Conservation (phyloP, 768 basidiomycete species). For the Boletus rufocinnamomeus region DNA sequence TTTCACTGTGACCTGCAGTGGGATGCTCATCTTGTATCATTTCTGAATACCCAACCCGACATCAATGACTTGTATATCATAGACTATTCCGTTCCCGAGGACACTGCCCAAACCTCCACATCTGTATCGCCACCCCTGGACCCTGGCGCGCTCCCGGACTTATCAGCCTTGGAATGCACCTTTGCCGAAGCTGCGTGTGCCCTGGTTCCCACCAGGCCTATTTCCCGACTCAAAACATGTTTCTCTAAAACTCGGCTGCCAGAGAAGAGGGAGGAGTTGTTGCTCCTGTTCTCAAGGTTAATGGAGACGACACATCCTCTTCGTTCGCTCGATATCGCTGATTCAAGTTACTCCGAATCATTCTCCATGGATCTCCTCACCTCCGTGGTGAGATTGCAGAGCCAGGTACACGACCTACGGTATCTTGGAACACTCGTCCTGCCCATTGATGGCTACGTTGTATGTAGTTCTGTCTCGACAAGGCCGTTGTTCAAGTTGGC, state of each 20-base stretch:
- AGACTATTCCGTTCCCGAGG: conserved; percentile 33
- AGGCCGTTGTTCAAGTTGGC: background rate
- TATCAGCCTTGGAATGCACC: conserved; percentile 63
- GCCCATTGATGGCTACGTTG: conserved; percentile 47
- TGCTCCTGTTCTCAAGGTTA: conserved; percentile 48
- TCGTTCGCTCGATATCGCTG: conserved; percentile 61
- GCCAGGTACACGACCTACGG: conserved; percentile 42
- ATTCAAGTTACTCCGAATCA: conserved; percentile 54
- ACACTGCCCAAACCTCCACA: conserved; percentile 16
- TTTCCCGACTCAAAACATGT: conserved; percentile 67
- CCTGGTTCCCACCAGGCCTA: conserved; percentile 57
- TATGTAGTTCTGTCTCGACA: conserved; percentile 25
- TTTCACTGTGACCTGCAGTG: conserved; percentile 71
- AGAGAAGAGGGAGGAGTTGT: conserved; percentile 57
- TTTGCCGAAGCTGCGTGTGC: conserved; percentile 63
- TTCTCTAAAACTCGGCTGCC: conserved; percentile 53
- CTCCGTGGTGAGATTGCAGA: conserved; percentile 39
- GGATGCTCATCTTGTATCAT: conserved; percentile 53
- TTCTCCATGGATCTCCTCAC: conserved; percentile 57
- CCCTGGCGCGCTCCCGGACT: conserved; percentile 44
- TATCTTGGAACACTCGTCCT: conserved; percentile 68
- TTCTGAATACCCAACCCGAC: conserved; percentile 28
- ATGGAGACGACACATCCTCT: conserved; percentile 45
- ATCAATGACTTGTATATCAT: conserved; percentile 35
- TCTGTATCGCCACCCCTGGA: conserved; percentile 22